Base-by-base conservation (phyloP, 2,329 filamentous ascomycete species). In the Xenoacremonium recifei region DNA sequence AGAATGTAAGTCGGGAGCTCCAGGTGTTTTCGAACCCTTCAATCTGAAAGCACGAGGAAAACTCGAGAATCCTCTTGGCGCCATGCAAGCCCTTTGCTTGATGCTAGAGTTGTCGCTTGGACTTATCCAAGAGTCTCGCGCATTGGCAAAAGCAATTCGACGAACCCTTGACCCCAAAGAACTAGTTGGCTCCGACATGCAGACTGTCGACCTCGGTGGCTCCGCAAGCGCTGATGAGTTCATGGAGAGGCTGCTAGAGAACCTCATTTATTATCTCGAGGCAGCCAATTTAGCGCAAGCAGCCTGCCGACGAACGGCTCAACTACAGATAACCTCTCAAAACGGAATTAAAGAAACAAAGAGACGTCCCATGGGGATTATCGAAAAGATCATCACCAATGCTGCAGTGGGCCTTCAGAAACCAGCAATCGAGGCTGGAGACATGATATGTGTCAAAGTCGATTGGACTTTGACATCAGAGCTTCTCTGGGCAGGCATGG, bases 401-500 rank as follows among this genome's bases (percentile, higher is more conserved):
- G 9, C 7, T 27, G 7, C 23, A 9, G 23, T 27, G 7, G 13
- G 23, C 23, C 23, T n/a, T n/a, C 23, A 27, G 23, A 9, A 27
- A 7, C 23, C 7, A 7, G 7, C 23, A 7, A 27, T 27, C 9
- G 23, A 9, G 13, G 23, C 23, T 9, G 23, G 23, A 13, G 64
- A 70, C 13, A 58, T 66, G 4, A 65, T 74, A 11, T 60, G 66
- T 2, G 62, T 73, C 3, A 58, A 60, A 16, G 62, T 74, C 1
- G 70, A 75, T 46, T 75, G 71, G 70, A 62, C 72, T 33, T 62
- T 73, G 44, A 66, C 71, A 3, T 68, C 63, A 4, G 71, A 75
- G 41, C 54, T 64, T 2, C 65, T 62, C 6, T 74, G 70, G 70
- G 23, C 45, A 45, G 25, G 61, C 63, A 29, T 73, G 74, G 70